Evolutionary conservation across 148 eudicot genomes (phyloP), one percentile per base, ranked within the genome.

Genomic region (Cornus kousa): DNA sequence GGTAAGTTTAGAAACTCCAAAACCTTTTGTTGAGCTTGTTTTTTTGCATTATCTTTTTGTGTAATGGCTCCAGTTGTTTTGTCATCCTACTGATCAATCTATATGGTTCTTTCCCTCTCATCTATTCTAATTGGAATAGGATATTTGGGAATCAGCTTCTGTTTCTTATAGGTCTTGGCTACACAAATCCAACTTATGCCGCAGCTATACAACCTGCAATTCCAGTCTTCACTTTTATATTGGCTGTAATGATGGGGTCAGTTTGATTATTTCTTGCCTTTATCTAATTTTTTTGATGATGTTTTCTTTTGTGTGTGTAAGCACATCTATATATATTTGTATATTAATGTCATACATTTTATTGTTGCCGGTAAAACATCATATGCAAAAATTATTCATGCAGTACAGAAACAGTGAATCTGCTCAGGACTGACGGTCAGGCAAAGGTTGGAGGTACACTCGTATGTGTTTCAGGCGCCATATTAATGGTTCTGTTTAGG

Each of bases 331-430:
- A 17, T 31, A 5, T 62, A 6, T 6, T 2, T 76, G 19, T 62
- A 68, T 53, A 33, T n/a, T 19, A 39, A 67, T 43, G 33, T 39
- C 32, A 60, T 12, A 48, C 31, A 14, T 73, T 53, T 62, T 72
- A 67, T 35, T 35, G 32, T 55, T 70, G 70, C 32, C 50, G 77
- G n/a, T 67, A 75, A 65, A 68, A 65, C 77, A 71, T 67, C 73
- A 81, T 75, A 76, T 69, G 65, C 74, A 67, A 80, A 48, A 85
- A 74, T 84, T 85, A 68, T 87, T 80, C 80, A 73, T 95, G 88
- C 98, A 96, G 99, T 85, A 91, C 98, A 96, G 99, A 96, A 88
- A 93, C 90, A 46, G 87, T 96, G 82, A 96, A 93, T 82, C 71
- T 96, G 82, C 80, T 85, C 10, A 88, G 78, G 79, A 78, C 81